Evolutionary conservation across 139 green algal species (phyloP).

Genomic region (Marvania coccoides): DNA sequence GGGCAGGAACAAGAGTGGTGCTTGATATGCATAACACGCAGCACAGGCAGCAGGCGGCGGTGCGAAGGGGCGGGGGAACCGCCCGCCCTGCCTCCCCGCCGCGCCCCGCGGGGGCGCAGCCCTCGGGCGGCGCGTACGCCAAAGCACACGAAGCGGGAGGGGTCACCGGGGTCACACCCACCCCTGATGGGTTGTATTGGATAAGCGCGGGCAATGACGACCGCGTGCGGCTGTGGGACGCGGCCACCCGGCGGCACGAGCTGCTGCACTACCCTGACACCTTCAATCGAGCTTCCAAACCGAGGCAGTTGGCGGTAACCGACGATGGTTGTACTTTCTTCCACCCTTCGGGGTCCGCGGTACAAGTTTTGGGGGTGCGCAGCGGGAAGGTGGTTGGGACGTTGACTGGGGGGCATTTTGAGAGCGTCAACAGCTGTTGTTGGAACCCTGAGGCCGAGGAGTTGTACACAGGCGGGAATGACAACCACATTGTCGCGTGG

Average conservation of each 20-base stretch:
- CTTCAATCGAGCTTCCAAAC: constrained; percentile 42
- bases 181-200: constrained; percentile 50
- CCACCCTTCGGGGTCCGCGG: constrained; percentile 52
- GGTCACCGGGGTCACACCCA: constrained; percentile 47
- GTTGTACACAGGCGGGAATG: constrained; percentile 62
- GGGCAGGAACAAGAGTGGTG: constrained; percentile 39
- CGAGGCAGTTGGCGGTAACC: constrained; percentile 50
- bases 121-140: neutral
- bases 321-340: constrained; percentile 60
- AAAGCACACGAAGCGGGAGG: constrained; percentile 29
- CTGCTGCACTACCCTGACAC: constrained; percentile 61
- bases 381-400: constrained; percentile 32
- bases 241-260: constrained; percentile 27
- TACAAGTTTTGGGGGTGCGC: constrained; percentile 54
- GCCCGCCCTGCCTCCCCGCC: neutral
- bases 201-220: constrained; percentile 67
- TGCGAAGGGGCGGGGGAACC: neutral
- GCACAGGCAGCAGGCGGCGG: neutral
- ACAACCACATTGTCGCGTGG: constrained; percentile 64
- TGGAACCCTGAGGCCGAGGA: constrained; percentile 34
- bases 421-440: constrained; percentile 19
- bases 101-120: neutral
- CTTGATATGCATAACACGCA: constrained; percentile 56
- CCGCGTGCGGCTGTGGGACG: constrained; percentile 75
- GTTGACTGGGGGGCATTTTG: constrained; percentile 27